Evolutionary conservation across 441 rosid genomes (phyloP).

Genomic region (Eutrema salsugineum): DNA sequence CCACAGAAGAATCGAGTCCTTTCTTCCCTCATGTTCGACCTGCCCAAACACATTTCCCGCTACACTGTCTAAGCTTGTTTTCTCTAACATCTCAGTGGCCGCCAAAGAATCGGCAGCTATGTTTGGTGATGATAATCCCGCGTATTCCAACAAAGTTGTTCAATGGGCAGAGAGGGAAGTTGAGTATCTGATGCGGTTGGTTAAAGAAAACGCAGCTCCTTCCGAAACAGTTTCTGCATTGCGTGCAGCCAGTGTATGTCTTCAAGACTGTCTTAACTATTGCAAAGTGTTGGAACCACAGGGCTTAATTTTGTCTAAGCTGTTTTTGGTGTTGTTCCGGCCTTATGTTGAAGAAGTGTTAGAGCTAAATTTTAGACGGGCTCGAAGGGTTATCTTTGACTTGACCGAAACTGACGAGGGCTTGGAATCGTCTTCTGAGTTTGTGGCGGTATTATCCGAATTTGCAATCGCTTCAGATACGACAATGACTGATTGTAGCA

Average conservation of each 20-base stretch:
- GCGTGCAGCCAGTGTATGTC: slow-evolving; percentile 72
- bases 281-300: slow-evolving; percentile 79
- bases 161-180: slow-evolving; percentile 98
- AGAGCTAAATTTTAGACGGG: slow-evolving; percentile 85
- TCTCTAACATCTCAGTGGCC: slow-evolving; percentile 64
- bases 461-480: slow-evolving; percentile 60
- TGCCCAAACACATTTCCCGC: slow-evolving; percentile 83
- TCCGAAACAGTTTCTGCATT: slow-evolving; percentile 72
- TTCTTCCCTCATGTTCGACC: slow-evolving; percentile 69
- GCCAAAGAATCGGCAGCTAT: slow-evolving; percentile 66
- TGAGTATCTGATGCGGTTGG: slow-evolving; percentile 77
- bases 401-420: slow-evolving; percentile 54
- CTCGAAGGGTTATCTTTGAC: slow-evolving; percentile 65
- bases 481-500: slow-evolving; percentile 66
- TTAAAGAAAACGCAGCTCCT: slow-evolving; percentile 78
- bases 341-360: slow-evolving; percentile 91
- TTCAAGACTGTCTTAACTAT: slow-evolving; percentile 80
- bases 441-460: slow-evolving; percentile 52
- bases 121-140: slow-evolving; percentile 91
- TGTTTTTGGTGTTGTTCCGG: slow-evolving; percentile 77
- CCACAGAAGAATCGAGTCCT: slow-evolving; percentile 56
- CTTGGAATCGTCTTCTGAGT: slow-evolving; percentile 49
- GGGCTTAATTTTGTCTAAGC: slow-evolving; percentile 75
- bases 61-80: slow-evolving; percentile 70
- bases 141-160: slow-evolving; percentile 77